Conservation (phyloP, 768 basidiomycete species). For the Cystobasidiopsis lactophilus region DNA sequence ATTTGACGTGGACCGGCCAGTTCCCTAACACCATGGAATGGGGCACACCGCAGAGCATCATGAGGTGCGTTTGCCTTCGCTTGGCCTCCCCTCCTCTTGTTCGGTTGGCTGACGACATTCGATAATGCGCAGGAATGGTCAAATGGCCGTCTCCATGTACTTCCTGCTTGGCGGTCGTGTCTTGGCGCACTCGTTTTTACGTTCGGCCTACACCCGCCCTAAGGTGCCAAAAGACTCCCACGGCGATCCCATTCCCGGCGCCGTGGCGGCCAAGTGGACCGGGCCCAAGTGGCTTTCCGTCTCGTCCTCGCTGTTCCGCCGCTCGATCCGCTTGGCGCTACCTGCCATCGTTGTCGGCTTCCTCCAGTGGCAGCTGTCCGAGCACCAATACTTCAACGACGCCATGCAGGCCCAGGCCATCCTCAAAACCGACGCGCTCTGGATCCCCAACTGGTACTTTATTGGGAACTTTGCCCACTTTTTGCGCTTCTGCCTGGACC, state of each 20-base stretch:
- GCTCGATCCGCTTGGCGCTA: constrained; percentile 22
- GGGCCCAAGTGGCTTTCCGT: constrained; percentile 22
- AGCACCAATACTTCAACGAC: constrained; percentile 9
- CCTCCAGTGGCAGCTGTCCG: constrained; percentile 20
- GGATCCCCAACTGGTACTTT: constrained; percentile 21
- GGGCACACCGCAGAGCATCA: constrained; percentile 16
- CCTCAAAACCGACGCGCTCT: constrained; percentile 18
- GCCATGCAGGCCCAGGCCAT: constrained; percentile 12
- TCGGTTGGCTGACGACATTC: not conserved
- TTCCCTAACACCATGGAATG: constrained; percentile 18
- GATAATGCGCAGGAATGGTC: constrained; percentile 15
- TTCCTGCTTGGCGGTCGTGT: constrained; percentile 22
- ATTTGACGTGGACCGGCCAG: constrained; percentile 19
- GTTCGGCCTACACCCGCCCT: constrained; percentile 20
- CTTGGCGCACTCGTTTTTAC: constrained; percentile 21
- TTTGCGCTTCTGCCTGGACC: constrained; percentile 22
- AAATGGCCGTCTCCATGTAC: constrained; percentile 22
- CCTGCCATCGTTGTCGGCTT: constrained; percentile 22
- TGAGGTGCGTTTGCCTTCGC: constrained; percentile 7
- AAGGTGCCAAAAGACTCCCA: constrained; percentile 20
- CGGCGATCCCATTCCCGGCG: constrained; percentile 20
- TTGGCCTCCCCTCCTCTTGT: not conserved
- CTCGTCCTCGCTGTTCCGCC: constrained; percentile 22
- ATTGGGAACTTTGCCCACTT: constrained; percentile 22
- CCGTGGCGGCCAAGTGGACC: constrained; percentile 17